Conservation (phyloP, 495 filamentous ascomycete genomes). For the Daldinia concentrica region DNA sequence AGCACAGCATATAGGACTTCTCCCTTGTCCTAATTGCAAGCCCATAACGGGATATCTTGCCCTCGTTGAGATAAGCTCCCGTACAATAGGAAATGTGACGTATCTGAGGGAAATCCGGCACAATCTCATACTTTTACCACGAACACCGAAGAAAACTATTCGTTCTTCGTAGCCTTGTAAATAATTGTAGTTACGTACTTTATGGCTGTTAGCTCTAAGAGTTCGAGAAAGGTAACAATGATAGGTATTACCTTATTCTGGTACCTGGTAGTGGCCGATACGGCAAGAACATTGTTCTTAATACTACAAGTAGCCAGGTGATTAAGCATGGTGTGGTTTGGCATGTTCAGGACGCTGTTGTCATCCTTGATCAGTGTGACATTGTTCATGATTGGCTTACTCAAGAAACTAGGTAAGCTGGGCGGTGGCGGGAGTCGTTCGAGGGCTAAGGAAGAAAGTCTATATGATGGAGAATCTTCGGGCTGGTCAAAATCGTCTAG, state of each 20-base stretch:
- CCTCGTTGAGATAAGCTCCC: slow-evolving; percentile 4
- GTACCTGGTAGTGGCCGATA: slow-evolving; percentile 95
- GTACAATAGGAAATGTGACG: slow-evolving; percentile 11
- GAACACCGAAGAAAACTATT: slow-evolving; percentile 13
- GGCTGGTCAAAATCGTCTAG: slow-evolving; percentile 84
- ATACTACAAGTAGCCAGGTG: slow-evolving; percentile 99
- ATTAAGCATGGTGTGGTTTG: slow-evolving; percentile 96
- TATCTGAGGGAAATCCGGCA: slow-evolving; percentile 14
- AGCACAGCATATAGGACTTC: background rate
- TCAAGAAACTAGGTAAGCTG: slow-evolving; percentile 87
- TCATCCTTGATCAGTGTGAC: slow-evolving; percentile 94
- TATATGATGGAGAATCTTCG: slow-evolving; percentile 76
- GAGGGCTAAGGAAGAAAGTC: slow-evolving; percentile 72
- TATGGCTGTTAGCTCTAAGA: slow-evolving; percentile 25
- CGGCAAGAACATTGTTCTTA: slow-evolving; percentile 94
- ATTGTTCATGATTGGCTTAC: slow-evolving; percentile 93
- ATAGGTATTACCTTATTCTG: slow-evolving; percentile 81
- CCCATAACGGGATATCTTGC: background rate
- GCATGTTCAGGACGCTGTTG: slow-evolving; percentile 93
- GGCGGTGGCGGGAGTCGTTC: slow-evolving; percentile 84
- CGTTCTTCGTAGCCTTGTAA: slow-evolving; percentile 82
- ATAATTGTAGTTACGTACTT: slow-evolving; percentile 98
- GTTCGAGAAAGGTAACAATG: slow-evolving; percentile 37
- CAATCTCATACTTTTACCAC: background rate
- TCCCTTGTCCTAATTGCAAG: slow-evolving; percentile 2